Evolutionary conservation across 2,329 filamentous ascomycete genomes (phyloP).

Genomic region (Microdochium paspali): DNA sequence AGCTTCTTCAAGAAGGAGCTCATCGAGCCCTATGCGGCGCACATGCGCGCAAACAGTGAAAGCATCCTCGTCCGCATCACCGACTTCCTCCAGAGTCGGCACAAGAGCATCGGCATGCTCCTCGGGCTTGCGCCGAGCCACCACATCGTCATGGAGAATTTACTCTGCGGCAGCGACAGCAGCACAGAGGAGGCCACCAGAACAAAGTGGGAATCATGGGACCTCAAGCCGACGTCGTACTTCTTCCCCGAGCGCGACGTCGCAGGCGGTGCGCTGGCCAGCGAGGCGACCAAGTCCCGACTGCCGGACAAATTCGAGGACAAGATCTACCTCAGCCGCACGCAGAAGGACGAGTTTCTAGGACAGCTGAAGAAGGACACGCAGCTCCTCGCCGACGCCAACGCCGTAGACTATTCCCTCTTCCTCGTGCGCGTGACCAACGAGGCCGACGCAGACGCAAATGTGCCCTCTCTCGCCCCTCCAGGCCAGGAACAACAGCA

Average conservation of each 20-base stretch:
- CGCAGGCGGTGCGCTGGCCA: conserved; percentile 51
- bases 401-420: conserved; percentile 67
- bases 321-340: conserved; percentile 47
- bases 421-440: conserved; percentile 49
- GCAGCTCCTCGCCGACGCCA: conserved; percentile 47
- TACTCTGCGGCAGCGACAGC: conserved; percentile 50
- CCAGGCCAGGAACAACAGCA: conserved; percentile 9
- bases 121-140: conserved; percentile 56
- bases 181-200: conserved; percentile 19
- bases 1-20: conserved; percentile 60
- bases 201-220: conserved; percentile 58
- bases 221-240: conserved; percentile 65
- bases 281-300: conserved; percentile 54
- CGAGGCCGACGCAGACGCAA: conserved; percentile 1
- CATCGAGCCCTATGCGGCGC: conserved; percentile 51
- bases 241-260: conserved; percentile 70
- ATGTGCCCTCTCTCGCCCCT: conserved; percentile 13
- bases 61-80: conserved; percentile 64
- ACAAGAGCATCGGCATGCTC: conserved; percentile 47
- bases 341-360: conserved; percentile 47
- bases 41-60: conserved; percentile 50
- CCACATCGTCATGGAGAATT: conserved; percentile 72
- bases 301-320: conserved; percentile 60
- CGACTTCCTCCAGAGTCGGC: conserved; percentile 52
- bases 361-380: conserved; percentile 51